A percentile compares a stretch with the other conserved stretches of the same genome.
Conservation (phyloP, 768 basidiomycete species). For the Trametes punicea region DNA sequence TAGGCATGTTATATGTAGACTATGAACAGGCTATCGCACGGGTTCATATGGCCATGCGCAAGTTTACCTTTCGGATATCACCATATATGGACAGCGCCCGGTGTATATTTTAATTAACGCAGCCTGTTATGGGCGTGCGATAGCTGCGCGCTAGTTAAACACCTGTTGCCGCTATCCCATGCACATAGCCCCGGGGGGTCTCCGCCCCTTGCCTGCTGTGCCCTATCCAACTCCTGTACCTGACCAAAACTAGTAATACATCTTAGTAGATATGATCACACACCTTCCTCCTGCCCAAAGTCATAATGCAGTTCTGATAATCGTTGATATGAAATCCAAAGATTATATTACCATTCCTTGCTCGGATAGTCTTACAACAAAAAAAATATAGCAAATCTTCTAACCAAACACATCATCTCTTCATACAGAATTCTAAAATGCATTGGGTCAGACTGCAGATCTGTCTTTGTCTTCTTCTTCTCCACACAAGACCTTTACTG, state of each 20-base stretch:
- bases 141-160: too few species aligned
- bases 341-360: conserved; percentile 28
- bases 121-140: too few species aligned
- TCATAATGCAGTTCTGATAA: conserved; percentile 18
- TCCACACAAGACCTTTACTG: conserved; percentile 29
- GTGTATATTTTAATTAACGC: too few species aligned
- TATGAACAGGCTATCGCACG: too few species aligned
- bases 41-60: too few species aligned
- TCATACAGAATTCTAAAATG: conserved; percentile 9
- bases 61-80: too few species aligned
- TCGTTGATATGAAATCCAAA: conserved; percentile 24
- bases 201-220: too few species aligned
- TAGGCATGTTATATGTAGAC: too few species aligned
- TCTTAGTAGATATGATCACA: conserved; percentile 21
- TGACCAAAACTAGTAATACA: background rate
- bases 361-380: conserved; percentile 19
- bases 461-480: conserved; percentile 32
- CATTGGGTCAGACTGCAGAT: conserved; percentile 16
- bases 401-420: conserved; percentile 16
- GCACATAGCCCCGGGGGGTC: too few species aligned
- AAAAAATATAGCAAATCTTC: conserved; percentile 19
- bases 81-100: too few species aligned
- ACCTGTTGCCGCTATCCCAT: too few species aligned
- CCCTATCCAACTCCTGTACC: conserved; percentile 20
- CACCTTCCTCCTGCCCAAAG: conserved; percentile 20